Percentiles rank a stretch among this genome's conserved stretches.
Conservation (phyloP, 345 rosid genomes). For the Arabis hirsuta region DNA sequence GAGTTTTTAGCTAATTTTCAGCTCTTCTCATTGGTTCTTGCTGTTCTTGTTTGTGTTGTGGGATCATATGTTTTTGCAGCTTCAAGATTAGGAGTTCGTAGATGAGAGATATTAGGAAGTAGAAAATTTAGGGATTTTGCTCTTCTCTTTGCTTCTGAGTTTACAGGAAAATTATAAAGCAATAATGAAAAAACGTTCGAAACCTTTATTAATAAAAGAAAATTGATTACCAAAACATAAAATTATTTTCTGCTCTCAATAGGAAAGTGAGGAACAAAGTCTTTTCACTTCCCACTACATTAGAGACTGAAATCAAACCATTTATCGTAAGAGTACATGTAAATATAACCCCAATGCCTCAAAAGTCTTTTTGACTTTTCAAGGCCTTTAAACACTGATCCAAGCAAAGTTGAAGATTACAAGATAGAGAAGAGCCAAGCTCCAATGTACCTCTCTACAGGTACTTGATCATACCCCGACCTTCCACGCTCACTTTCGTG, state of each 20-base stretch:
- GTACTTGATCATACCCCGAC: conserved; percentile 96
- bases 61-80: conserved; percentile 62
- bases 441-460: conserved; percentile 46
- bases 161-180: background rate
- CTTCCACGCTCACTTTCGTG: conserved; percentile 89
- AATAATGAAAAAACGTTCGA: too few relatives aligned
- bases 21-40: conserved; percentile 67
- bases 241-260: background rate
- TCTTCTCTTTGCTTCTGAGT: background rate
- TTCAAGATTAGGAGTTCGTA: conserved; percentile 54
- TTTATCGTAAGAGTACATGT: conserved; percentile 9
- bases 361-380: conserved; percentile 26
- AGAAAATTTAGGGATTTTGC: conserved; percentile 11
- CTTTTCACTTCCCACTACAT: conserved; percentile 27
- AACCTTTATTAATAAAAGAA: conserved; percentile 17
- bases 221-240: conserved; percentile 12
- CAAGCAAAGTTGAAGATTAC: conserved; percentile 22
- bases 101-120: conserved; percentile 22
- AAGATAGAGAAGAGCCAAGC: conserved; percentile 33
- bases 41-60: conserved; percentile 65
- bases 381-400: conserved; percentile 30
- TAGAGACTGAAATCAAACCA: conserved; percentile 27
- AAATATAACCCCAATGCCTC: conserved; percentile 33
- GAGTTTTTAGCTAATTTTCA: conserved; percentile 87
- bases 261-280: conserved; percentile 8